Conservation (phyloP, 306 rosid species). For the Hippophae tibetana region DNA sequence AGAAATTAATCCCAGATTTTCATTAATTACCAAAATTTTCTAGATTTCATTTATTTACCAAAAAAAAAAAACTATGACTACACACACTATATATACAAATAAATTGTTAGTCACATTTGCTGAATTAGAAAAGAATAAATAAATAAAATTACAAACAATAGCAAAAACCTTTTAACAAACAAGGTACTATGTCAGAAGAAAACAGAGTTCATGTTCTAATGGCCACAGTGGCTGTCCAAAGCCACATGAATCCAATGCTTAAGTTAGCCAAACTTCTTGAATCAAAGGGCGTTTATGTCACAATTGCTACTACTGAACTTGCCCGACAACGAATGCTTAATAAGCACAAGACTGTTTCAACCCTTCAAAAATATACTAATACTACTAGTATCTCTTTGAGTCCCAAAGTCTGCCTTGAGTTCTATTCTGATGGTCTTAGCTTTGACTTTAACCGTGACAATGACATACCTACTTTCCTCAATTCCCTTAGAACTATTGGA, state of each 20-base stretch:
- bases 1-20: too few relatives aligned
- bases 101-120: too few relatives aligned
- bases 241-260: slow-evolving; percentile 28
- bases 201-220: background rate
- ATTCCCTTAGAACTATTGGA: slow-evolving; percentile 20
- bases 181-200: too few relatives aligned
- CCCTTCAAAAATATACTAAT: background rate
- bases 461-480: background rate
- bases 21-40: too few relatives aligned
- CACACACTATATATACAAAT: too few relatives aligned
- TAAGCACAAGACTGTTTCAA: too few relatives aligned
- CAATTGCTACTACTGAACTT: slow-evolving; percentile 8
- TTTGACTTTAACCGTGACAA: slow-evolving; percentile 30
- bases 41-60: too few relatives aligned
- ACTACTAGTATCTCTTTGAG: background rate
- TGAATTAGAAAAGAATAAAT: too few relatives aligned
- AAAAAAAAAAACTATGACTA: too few relatives aligned
- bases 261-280: slow-evolving; percentile 22
- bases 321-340: slow-evolving; percentile 20
- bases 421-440: slow-evolving; percentile 49
- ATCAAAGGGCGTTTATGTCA: slow-evolving; percentile 18
- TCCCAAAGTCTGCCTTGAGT: slow-evolving; percentile 21
- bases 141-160: background rate
- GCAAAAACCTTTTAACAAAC: background rate
- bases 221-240: slow-evolving; percentile 7